phyloP scores from a whole-genome alignment of 257 asterid genomes.

The Agastache rugosa region DNA sequence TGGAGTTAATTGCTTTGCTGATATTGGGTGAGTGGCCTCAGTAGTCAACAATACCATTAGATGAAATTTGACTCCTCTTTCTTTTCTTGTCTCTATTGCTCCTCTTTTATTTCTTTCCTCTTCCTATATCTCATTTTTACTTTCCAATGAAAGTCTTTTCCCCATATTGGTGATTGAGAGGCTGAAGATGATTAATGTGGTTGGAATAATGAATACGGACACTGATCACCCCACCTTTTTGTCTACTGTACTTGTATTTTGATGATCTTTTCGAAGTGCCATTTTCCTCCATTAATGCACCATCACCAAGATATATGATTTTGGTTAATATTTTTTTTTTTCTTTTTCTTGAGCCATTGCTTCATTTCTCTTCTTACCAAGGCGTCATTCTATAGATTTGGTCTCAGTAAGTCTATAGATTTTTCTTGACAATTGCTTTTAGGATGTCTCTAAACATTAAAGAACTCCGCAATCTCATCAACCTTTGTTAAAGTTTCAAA shows the following conservation, averaged over 20 bases:
- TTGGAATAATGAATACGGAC: conserved; percentile 41
- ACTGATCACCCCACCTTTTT: conserved; percentile 38
- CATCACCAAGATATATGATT: background rate
- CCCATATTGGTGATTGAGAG: conserved; percentile 37
- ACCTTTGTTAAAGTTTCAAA: conserved; percentile 37
- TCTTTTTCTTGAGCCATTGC: background rate
- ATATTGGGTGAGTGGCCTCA: conserved; percentile 66
- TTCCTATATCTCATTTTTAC: conserved; percentile 30
- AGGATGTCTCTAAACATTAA: conserved; percentile 35
- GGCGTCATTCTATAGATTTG: conserved; percentile 13
- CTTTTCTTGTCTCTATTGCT: conserved; percentile 75
- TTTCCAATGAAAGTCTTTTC: conserved; percentile 30
- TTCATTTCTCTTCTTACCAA: conserved; percentile 1
- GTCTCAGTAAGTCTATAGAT: conserved; percentile 4
- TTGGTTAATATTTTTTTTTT: background rate
- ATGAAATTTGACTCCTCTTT: conserved; percentile 65
- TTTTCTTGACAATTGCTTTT: conserved; percentile 23
- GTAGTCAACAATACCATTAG: conserved; percentile 71
- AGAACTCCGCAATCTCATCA: conserved; percentile 34
- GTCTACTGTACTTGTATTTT: conserved; percentile 46
- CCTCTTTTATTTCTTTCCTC: conserved; percentile 40
- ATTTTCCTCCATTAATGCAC: conserved; percentile 29
- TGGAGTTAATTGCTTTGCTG: conserved; percentile 58
- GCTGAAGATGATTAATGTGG: conserved; percentile 45
- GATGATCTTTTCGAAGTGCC: conserved; percentile 33